Evolutionary conservation across 352 stramenopile genomes (phyloP).

Genomic region (Globisporangium perplexum): DNA sequence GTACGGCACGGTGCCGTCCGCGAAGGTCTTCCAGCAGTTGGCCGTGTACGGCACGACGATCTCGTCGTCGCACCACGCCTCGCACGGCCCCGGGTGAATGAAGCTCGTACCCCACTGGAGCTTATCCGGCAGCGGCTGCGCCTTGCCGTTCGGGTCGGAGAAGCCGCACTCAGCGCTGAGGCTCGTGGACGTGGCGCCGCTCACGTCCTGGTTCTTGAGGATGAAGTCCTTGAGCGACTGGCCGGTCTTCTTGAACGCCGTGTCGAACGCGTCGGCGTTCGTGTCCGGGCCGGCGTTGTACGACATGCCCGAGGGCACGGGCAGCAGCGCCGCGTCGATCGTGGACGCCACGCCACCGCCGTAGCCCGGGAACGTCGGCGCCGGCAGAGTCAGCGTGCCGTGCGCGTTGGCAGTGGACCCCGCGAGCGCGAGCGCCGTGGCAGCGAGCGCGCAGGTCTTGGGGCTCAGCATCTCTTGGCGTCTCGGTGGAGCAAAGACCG

Average conservation of each 20-base stretch:
- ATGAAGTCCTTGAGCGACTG: constrained; percentile 14
- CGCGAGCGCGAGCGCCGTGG: background rate
- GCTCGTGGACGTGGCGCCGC: background rate
- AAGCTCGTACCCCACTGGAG: constrained; percentile 4
- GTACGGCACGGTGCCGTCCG: constrained; percentile 9
- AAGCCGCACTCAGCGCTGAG: constrained; percentile 6
- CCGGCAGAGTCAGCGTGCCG: background rate
- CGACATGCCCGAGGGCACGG: background rate
- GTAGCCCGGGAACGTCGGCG: background rate
- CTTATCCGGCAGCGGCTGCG: constrained; percentile 8
- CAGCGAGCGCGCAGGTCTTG: background rate
- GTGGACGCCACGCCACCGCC: background rate
- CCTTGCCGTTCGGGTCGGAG: constrained; percentile 8
- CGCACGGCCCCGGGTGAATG: constrained; percentile 11
- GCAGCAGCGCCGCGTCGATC: background rate
- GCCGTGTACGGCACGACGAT: constrained; percentile 8
- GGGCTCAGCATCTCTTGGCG: background rate
- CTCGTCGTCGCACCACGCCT: constrained; percentile 14
- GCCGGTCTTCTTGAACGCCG: constrained; percentile 4
- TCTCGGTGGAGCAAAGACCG: too few relatives aligned
- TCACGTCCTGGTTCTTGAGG: constrained; percentile 13
- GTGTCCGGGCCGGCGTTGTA: background rate
- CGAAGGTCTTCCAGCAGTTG: constrained; percentile 11
- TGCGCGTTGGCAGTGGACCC: background rate
- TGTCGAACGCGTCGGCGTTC: constrained; percentile 8